Evolutionary conservation across 2,329 filamentous ascomycete genomes (phyloP).

Genomic region (Fusarium sp.): DNA sequence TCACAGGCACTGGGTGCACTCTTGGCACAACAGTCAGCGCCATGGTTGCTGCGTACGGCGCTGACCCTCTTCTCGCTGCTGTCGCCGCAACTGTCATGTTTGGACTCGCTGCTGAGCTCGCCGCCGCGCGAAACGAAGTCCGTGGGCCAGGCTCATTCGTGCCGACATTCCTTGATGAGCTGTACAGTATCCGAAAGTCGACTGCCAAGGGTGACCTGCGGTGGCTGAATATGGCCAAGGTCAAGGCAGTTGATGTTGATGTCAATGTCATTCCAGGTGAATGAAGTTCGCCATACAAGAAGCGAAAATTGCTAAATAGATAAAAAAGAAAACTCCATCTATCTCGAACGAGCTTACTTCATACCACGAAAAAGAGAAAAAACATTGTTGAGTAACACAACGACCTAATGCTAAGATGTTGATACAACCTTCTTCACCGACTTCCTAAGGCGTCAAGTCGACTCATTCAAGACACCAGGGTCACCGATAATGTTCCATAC

Average conservation of each 20-base stretch:
- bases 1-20: conserved; percentile 87
- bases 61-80: conserved; percentile 76
- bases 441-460: conserved; percentile 1
- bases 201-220: conserved; percentile 58
- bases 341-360: conserved; percentile 7
- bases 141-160: conserved; percentile 88
- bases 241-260: conserved; percentile 53
- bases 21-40: conserved; percentile 85
- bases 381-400: not conserved
- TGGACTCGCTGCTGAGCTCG: conserved; percentile 76
- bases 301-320: not conserved
- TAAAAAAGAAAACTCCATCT: not conserved
- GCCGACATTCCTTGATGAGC: conserved; percentile 82
- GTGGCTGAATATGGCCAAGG: conserved; percentile 65
- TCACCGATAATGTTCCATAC: conserved; percentile 46
- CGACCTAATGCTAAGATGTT: not conserved
- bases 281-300: not conserved
- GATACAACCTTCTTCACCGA: not conserved
- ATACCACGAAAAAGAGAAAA: not conserved
- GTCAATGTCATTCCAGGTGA: conserved; percentile 21
- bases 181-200: conserved; percentile 61
- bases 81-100: conserved; percentile 80
- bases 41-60: conserved; percentile 70
- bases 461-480: conserved; percentile 36
- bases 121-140: conserved; percentile 72